phyloP scores from a whole-genome alignment of 176 grass and related monocot genomes.

The Panicum miliaceum region DNA sequence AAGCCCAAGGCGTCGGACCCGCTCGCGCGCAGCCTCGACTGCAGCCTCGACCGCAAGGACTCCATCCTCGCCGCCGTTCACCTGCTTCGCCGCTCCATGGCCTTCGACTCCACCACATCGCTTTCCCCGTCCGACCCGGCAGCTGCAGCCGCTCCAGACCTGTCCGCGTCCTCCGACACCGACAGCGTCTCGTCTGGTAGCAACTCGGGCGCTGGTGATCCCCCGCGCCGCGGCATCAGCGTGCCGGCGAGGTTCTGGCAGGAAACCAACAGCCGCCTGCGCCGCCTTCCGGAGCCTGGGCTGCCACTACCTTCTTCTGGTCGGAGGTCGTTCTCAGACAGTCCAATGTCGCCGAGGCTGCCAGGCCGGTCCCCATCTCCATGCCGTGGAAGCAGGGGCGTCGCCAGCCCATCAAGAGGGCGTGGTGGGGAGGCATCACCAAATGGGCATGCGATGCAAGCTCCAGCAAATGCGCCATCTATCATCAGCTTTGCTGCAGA shows the following conservation, averaged over 20 bases:
- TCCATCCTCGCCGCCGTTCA: conserved; percentile 86
- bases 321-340: conserved; percentile 61
- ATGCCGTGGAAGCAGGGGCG: conserved; percentile 56
- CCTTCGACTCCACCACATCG: conserved; percentile 59
- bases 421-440: conserved; percentile 48
- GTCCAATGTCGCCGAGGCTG: conserved; percentile 60
- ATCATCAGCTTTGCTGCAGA: conserved; percentile 95
- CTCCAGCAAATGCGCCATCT: conserved; percentile 74
- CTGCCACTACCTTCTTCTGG: conserved; percentile 47
- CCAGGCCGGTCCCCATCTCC: conserved; percentile 58
- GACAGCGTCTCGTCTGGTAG: conserved; percentile 91
- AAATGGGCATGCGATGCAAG: conserved; percentile 42
- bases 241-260: conserved; percentile 95
- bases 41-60: conserved; percentile 73
- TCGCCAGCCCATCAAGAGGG: conserved; percentile 59
- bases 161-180: conserved; percentile 83
- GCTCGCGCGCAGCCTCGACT: conserved; percentile 84
- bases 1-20: conserved; percentile 71
- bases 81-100: conserved; percentile 82
- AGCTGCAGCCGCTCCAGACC: conserved; percentile 59
- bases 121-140: conserved; percentile 49
- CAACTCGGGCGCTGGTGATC: conserved; percentile 79
- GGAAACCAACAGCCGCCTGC: conserved; percentile 83
- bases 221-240: conserved; percentile 70
- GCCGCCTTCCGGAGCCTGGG: conserved; percentile 66